Conservation (phyloP, 148 eudicot genomes). For the Rhododendron mucronatum region DNA sequence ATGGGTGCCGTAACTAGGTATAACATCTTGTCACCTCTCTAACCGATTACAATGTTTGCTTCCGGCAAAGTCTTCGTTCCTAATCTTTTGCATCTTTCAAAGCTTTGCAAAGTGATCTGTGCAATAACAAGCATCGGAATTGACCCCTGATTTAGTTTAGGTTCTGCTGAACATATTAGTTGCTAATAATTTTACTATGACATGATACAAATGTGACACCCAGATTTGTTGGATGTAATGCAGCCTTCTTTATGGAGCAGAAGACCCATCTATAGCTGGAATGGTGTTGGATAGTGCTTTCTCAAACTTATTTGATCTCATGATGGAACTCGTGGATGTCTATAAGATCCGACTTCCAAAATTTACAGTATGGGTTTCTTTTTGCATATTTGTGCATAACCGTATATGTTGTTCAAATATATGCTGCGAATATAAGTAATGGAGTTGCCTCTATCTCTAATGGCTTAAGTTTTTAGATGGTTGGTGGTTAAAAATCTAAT, state of each 20-base stretch:
- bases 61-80: not conserved
- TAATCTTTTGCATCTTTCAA: not conserved
- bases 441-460: not conserved
- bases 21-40: constrained; percentile 15
- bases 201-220: not conserved
- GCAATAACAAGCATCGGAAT: not conserved
- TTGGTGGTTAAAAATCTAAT: not conserved
- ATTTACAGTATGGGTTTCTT: constrained; percentile 58
- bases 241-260: constrained; percentile 95
- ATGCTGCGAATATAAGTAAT: not conserved
- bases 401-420: not conserved
- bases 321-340: constrained; percentile 92
- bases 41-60: not conserved
- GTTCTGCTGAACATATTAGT: not conserved
- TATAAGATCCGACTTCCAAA: constrained; percentile 91
- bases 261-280: constrained; percentile 90
- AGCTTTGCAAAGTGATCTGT: not conserved
- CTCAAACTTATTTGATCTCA: constrained; percentile 77
- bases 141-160: not conserved
- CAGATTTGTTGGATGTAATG: constrained; percentile 18
- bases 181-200: not conserved
- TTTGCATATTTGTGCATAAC: constrained; percentile 6
- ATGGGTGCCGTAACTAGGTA: constrained; percentile 98
- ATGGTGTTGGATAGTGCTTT: constrained; percentile 93
- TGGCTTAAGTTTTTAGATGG: not conserved